Evolutionary conservation across 306 rosid species (phyloP), one percentile per base, ranked within the genome.

Genomic region (Rosa multiflora): DNA sequence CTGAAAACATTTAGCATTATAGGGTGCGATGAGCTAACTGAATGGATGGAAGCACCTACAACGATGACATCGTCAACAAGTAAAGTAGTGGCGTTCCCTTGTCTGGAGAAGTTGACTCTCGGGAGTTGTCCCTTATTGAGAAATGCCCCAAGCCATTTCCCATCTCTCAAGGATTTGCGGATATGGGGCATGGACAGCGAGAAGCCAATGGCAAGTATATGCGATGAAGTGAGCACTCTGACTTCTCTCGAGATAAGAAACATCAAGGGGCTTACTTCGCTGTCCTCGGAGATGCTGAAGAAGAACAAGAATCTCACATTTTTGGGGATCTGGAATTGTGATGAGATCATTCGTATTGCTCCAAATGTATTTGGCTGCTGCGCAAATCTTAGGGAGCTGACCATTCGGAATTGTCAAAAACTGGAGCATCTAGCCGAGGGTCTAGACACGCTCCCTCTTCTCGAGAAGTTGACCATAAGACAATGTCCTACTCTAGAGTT

Each of bases 111-210:
- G 72, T 67, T 67, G 51, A 0, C 3, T 0, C 0, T 18, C 6
- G 0, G 0, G 1, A 0, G 3, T 3, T 39, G 49, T 20, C 13
- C 15, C 2, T 0, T 15, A 39, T 39, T 66, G 48, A 66, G 10
- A 37, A 17, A 35, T 37, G 46, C 71, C 39, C 71, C 71, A 1
- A 66, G 47, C 8, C 47, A 8, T 66, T 66, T 66, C 20, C 71
- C 71, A 39, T 66, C 26, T 39, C 48, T 68, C 32, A 20, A 42
- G 15, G 1, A 8, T 1, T 42, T 68, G 51, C 0, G 0, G 15
- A 8, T 9, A 42, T 4, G 0, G 4, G 44, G 44, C 44, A 42
- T 42, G 5, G 44, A 4, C 44, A 42, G 5, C 5, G 44, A 42
- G 44, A 42, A 42, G 44, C 44, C 44, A 6, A 42, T 42, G 44